Evolutionary conservation across 2,329 filamentous ascomycete species (phyloP), one percentile per base, ranked within the genome.

Genomic region (Beauveria sp.): DNA sequence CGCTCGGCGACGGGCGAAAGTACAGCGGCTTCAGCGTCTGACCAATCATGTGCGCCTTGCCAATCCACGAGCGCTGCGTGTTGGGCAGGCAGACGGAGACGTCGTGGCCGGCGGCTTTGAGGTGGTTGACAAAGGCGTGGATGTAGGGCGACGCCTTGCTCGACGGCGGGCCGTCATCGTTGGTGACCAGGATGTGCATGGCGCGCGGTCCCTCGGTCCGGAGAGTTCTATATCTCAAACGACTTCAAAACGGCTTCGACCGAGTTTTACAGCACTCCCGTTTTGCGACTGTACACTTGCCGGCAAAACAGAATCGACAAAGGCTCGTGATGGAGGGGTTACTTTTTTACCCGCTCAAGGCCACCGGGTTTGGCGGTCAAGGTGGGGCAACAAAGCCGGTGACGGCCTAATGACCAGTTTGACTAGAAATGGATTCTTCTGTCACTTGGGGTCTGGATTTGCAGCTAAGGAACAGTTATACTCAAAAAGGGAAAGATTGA

Each of bases 21-120:
- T 96, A 96, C 31, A 85, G 82, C 9, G 92, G 92, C 72, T 88
- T 91, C 64, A 96, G 84, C 10, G 90, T 89, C 73, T 93, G 88
- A 62, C 93, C 93, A 69, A 98, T 92, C 70, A 98, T 90, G 75
- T 98, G 95, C 3, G 95, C 95, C 80, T 99, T 99, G 69, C 93
- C 93, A 70, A 99, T 98, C 95, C 95, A 99, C 62, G 92, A 96
- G 65, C 93, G 87, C 77, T 99, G 95, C 7, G 88, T 88, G 73
- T 97, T 86, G 1, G 95, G 95, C 16, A 99, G 84, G 65, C 95
- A 89, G 55, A 99, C 93, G 8, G 91, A 96, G 64, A 98, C 91
- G n/a, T 79, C 82, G 75, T 97, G 93, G 8, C 92, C 92, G 38
- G 88, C 86, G 62, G 80, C 75, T 72, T 91, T 86, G 56, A 95